Evolutionary conservation across 1,139 yeast species (phyloP).

Genomic region (Hyphopichia buzzinii): DNA sequence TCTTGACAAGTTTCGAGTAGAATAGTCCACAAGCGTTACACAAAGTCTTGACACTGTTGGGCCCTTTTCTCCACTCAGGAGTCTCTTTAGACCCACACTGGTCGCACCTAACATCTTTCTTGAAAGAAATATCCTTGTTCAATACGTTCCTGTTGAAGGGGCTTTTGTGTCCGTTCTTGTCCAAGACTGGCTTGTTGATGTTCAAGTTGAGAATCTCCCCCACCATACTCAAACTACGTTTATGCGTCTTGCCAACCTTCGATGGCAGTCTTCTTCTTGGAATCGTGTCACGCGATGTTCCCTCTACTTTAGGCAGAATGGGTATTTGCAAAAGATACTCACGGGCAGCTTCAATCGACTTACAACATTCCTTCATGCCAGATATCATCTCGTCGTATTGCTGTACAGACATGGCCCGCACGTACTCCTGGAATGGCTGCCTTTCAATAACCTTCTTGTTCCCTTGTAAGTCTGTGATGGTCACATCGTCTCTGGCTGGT

Average conservation of each 20-base stretch:
- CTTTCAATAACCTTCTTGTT: background rate
- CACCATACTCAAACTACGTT: constrained; percentile 5
- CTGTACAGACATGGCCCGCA: background rate
- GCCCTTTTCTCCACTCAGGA: constrained; percentile 50
- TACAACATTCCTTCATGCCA: constrained; percentile 2
- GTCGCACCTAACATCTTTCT: constrained; percentile 17
- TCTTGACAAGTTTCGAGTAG: constrained; percentile 31
- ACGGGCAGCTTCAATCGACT: background rate
- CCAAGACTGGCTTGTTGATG: constrained; percentile 7
- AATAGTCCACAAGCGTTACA: constrained; percentile 50
- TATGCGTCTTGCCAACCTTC: background rate
- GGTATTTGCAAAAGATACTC: background rate
- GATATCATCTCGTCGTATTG: constrained; percentile 1
- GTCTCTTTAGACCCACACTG: constrained; percentile 34
- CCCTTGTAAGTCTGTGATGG: background rate
- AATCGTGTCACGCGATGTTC: background rate
- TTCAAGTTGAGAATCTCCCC: constrained; percentile 14
- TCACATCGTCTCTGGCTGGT: background rate
- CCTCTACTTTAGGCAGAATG: no score
- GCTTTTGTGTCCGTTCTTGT: constrained; percentile 2
- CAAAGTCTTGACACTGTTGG: constrained; percentile 40
- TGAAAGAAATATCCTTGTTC: constrained; percentile 17
- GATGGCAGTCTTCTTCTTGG: background rate
- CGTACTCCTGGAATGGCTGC: background rate
- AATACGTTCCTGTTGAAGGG: constrained; percentile 6